These are phyloP conservation scores for Mycena kentingensis DNA, from an alignment of 768 basidiomycete species.

Conservation along the genomic window DNA sequence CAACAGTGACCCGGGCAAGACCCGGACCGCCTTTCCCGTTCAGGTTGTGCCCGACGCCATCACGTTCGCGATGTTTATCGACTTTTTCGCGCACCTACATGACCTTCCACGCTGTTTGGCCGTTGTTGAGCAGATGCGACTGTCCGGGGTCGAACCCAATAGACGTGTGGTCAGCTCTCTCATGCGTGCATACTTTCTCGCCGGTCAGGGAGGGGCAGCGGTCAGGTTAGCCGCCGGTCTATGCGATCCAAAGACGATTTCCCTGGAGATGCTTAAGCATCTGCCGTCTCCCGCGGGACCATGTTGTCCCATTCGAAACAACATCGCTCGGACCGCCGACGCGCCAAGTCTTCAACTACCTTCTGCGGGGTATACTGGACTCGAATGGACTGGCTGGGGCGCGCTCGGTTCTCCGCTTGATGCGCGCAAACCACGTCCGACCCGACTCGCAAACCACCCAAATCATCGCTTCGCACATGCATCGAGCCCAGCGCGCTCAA, in stretches of 20 bases:
- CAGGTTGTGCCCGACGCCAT: constrained; percentile 49
- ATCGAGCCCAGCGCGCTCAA: constrained; percentile 41
- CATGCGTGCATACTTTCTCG: constrained; percentile 55
- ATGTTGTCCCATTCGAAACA: constrained; percentile 32
- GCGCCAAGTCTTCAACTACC: constrained; percentile 59
- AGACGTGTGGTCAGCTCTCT: constrained; percentile 52
- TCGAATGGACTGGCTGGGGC: constrained; percentile 52
- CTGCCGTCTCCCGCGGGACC: constrained; percentile 22
- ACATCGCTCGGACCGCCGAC: constrained; percentile 37
- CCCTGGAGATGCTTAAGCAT: constrained; percentile 31
- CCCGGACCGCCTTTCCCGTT: constrained; percentile 11
- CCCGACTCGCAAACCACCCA: constrained; percentile 59
- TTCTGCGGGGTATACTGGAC: constrained; percentile 52
- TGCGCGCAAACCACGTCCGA: constrained; percentile 51
- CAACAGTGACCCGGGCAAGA: background rate
- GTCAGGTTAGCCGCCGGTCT: constrained; percentile 51
- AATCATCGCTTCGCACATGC: constrained; percentile 56
- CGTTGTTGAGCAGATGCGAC: constrained; percentile 50
- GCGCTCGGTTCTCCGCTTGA: constrained; percentile 50
- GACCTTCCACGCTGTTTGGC: constrained; percentile 48
- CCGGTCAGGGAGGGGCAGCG: constrained; percentile 50
- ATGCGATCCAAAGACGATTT: constrained; percentile 37
- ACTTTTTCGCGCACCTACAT: constrained; percentile 47
- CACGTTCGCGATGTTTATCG: constrained; percentile 67
- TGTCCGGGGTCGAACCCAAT: constrained; percentile 46